phyloP scores from a whole-genome alignment of 192 early-diverging fungal genomes.

The Allomyces arbusculus region DNA sequence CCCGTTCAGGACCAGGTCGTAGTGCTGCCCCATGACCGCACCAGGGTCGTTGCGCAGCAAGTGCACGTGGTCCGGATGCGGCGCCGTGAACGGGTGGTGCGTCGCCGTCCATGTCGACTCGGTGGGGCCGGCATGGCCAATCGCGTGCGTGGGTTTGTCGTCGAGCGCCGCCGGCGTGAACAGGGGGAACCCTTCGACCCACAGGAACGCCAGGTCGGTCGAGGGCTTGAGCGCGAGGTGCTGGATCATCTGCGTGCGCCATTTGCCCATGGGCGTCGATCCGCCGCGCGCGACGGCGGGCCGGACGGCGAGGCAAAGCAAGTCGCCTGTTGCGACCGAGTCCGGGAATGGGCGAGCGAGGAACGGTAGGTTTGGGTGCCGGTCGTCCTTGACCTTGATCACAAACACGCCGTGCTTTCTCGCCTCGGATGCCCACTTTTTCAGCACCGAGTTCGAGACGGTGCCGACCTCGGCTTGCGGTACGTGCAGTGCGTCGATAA shows the following conservation, averaged over 20 bases:
- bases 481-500: no score
- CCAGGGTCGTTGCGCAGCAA: slow-evolving; percentile 15
- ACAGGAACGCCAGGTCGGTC: slow-evolving; percentile 38
- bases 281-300: not conserved
- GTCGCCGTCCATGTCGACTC: slow-evolving; percentile 34
- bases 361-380: no score
- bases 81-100: slow-evolving; percentile 86
- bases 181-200: slow-evolving; percentile 77
- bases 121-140: not conserved
- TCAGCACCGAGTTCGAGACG: no score
- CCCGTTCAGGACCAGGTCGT: slow-evolving; percentile 78
- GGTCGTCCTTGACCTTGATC: no score
- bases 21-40: slow-evolving; percentile 52
- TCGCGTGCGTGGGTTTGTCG: not conserved
- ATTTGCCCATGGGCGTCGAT: not conserved
- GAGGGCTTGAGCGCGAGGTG: slow-evolving; percentile 13
- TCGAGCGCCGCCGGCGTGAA: slow-evolving; percentile 38
- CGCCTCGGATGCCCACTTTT: no score
- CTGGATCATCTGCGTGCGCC: not conserved
- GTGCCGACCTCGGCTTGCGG: no score
- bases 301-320: no score
- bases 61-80: slow-evolving; percentile 40
- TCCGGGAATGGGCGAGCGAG: no score
- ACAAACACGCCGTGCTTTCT: no score
- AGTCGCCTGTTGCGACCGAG: no score